Conservation (phyloP, 2,329 filamentous ascomycete species). For the Tolypocladium ophioglossoides region DNA sequence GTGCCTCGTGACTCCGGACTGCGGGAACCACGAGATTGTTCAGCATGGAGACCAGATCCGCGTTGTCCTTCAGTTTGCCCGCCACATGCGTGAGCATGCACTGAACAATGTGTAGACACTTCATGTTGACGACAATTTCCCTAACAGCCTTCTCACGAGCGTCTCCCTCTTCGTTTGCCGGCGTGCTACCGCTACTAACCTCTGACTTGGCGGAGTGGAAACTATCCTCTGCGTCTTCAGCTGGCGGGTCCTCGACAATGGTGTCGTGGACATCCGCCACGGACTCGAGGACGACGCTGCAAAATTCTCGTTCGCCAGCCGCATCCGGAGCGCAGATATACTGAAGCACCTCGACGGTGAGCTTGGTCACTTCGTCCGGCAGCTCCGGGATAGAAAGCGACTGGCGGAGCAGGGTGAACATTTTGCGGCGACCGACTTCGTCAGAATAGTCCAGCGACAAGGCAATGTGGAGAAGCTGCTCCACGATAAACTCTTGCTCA, state of each 20-base stretch:
- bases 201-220: constrained; percentile 92
- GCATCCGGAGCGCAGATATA: constrained; percentile 69
- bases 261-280: constrained; percentile 95
- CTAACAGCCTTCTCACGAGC: constrained; percentile 66
- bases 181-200: constrained; percentile 55
- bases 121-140: constrained; percentile 96
- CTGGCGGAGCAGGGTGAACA: constrained; percentile 85
- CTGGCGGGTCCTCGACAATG: constrained; percentile 60
- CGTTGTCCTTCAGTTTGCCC: constrained; percentile 78
- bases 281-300: constrained; percentile 78
- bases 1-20: constrained; percentile 84
- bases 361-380: constrained; percentile 84
- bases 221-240: constrained; percentile 52
- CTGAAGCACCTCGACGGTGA: constrained; percentile 71
- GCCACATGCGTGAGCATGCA: constrained; percentile 94
- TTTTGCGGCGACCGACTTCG: constrained; percentile 87
- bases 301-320: constrained; percentile 72
- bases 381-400: constrained; percentile 76
- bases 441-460: constrained; percentile 94
- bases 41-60: constrained; percentile 90
- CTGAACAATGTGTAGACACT: constrained; percentile 92
- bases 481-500: constrained; percentile 90
- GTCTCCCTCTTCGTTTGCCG: constrained; percentile 50
- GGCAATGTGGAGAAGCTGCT: constrained; percentile 88
- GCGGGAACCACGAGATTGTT: constrained; percentile 95